phyloP scores from a whole-genome alignment of 202 grass and related monocot species.

The Tripidium arundinaceum region DNA sequence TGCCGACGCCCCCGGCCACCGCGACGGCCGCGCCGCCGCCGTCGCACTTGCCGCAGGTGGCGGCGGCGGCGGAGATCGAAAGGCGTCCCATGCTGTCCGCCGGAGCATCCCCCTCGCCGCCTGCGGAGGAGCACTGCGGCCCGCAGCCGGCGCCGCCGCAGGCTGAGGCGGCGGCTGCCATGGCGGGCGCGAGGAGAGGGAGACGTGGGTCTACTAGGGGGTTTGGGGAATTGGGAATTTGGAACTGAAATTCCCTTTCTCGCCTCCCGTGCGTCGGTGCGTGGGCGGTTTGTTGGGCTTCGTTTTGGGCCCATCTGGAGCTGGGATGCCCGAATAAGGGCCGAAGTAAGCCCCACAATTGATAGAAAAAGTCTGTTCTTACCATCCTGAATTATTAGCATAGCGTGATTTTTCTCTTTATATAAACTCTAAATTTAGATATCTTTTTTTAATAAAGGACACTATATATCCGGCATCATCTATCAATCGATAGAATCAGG shows the following conservation, averaged over 20 bases:
- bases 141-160: slow-evolving; percentile 54
- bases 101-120: not conserved
- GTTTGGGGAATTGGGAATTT: not conserved
- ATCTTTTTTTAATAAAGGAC: too few species aligned
- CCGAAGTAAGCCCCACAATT: not conserved
- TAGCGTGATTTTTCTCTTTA: too few species aligned
- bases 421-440: too few species aligned
- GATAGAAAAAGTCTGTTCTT: too few species aligned
- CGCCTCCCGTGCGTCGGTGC: not conserved
- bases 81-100: slow-evolving; percentile 29
- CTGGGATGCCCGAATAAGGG: not conserved
- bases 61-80: slow-evolving; percentile 8
- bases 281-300: not conserved
- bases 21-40: slow-evolving; percentile 34
- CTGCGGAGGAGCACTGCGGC: slow-evolving; percentile 37
- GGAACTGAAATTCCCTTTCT: not conserved
- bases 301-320: not conserved
- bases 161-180: slow-evolving; percentile 46
- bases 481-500: too few species aligned
- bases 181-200: not conserved
- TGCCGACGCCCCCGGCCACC: slow-evolving; percentile 41
- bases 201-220: not conserved
- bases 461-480: too few species aligned
- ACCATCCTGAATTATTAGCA: not conserved
- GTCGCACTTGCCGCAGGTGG: slow-evolving; percentile 68